phyloP scores from a whole-genome alignment of 495 filamentous ascomycete species.

The Darksidea phi region DNA sequence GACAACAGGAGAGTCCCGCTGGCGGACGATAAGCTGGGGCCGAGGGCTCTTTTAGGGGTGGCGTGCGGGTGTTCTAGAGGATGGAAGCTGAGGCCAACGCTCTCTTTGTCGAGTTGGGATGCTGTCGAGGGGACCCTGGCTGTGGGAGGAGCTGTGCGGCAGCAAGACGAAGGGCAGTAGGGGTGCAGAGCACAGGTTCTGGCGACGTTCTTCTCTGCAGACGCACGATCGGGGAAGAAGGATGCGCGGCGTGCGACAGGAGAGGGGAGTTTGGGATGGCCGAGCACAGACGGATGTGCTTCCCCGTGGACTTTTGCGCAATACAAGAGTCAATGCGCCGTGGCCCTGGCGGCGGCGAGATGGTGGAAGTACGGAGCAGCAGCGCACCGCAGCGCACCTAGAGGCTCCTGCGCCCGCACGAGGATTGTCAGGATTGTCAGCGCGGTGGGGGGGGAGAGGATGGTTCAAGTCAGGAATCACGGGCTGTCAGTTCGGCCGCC shows the following conservation, averaged over 20 bases:
- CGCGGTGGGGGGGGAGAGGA: too few species aligned
- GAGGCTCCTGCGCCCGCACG: too few species aligned
- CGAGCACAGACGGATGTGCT: too few species aligned
- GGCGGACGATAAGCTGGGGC: neutral
- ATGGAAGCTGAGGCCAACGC: neutral
- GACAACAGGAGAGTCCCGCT: neutral
- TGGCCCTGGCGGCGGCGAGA: too few species aligned
- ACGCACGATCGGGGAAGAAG: neutral
- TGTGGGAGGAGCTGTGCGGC: constrained; percentile 11
- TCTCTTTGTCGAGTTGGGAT: constrained; percentile 17
- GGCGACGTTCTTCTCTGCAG: neutral
- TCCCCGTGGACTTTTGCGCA: too few species aligned
- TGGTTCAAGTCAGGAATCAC: too few species aligned
- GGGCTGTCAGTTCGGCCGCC: too few species aligned
- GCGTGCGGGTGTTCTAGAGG: constrained; percentile 2
- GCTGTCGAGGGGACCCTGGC: constrained; percentile 5
- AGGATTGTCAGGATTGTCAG: too few species aligned
- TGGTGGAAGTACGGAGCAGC: too few species aligned
- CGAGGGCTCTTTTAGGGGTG: constrained; percentile 7
- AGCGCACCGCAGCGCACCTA: too few species aligned
- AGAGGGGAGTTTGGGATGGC: constrained; percentile 11
- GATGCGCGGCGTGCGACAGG: neutral
- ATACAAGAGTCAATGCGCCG: too few species aligned
- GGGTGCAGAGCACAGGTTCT: neutral
- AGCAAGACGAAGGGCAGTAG: constrained; percentile 3